Evolutionary conservation across 1,284 basidiomycete species (phyloP), one percentile per base, ranked within the genome.

Genomic region (Ustilago curta): DNA sequence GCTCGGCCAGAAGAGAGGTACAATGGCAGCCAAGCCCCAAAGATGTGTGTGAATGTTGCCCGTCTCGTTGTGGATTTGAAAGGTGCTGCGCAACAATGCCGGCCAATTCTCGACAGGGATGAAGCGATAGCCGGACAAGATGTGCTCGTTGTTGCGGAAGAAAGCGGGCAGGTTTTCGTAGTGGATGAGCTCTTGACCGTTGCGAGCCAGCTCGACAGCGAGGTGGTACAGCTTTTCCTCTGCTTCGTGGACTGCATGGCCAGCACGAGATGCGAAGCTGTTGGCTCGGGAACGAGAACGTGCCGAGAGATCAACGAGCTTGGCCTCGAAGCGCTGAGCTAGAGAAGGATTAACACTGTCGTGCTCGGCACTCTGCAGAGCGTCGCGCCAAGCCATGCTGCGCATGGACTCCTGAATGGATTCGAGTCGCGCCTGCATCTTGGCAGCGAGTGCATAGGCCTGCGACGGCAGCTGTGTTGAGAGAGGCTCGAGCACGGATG

Each of bases 61-160:
- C 25, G 83, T 84, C 70, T 84, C 83, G 64, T 84, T 84, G 75
- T 84, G 83, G 21, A 84, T 64, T 57, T 82, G 67, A 60, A 84
- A 84, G 0, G 80, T 81, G 62, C 80, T 82, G 25, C 66, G 63
- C 31, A 84, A 47, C 37, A 84, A 62, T 2, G 71, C 67, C 7
- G 48, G 59, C 78, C 79, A 82, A 23, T 77, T 74, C 29, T 76
- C 56, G 43, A 76, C 54, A 5, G 83, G 83, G 32, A 84, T 84
- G 68, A 84, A 84, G 37, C 83, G 78, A 48, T 84, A 84, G 31
- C 82, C 83, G 8, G 80, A 80, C 4, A 82, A 53, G 47, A 84
- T 84, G 58, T 78, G 74, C 59, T 83, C 80, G 63, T 84, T 84
- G 65, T 84, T 84, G 52, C 76, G 76, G 80, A 83, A 84, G 21